Evolutionary conservation across 2,329 filamentous ascomycete genomes (phyloP).

Genomic region (Dendrostoma leiphaemia): DNA sequence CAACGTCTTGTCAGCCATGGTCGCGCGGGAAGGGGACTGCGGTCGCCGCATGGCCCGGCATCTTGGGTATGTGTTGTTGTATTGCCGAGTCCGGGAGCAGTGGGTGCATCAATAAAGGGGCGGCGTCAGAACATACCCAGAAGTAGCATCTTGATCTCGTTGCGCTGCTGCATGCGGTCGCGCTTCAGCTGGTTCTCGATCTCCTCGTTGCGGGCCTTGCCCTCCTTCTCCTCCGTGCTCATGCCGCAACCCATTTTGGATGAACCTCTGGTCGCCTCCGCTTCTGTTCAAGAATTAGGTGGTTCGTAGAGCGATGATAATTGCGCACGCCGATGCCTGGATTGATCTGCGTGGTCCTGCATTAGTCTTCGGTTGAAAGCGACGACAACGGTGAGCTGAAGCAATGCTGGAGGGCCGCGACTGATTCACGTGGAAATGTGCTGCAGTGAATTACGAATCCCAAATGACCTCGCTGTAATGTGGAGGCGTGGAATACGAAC

Average conservation of each 20-base stretch:
- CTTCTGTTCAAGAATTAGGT: not conserved
- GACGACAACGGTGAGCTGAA: not conserved
- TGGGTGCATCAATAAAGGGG: not conserved
- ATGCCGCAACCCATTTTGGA: slow-evolving; percentile 98
- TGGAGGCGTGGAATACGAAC: not conserved
- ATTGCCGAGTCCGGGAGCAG: no score
- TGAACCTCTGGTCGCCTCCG: slow-evolving; percentile 27
- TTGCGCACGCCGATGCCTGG: not conserved
- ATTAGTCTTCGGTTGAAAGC: not conserved
- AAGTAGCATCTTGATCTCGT: slow-evolving; percentile 99
- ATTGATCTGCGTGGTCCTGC: not conserved
- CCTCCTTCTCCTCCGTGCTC: slow-evolving; percentile 99
- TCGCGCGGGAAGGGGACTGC: not conserved
- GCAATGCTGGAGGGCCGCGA: not conserved
- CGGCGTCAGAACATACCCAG: slow-evolving; percentile 65
- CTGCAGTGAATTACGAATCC: not conserved
- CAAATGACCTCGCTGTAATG: not conserved
- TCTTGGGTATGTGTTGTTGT: not conserved
- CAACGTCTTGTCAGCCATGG: slow-evolving; percentile 23
- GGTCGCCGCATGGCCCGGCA: not conserved
- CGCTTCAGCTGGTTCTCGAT: slow-evolving; percentile 99
- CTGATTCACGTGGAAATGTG: not conserved
- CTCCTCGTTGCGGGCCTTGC: slow-evolving; percentile 99
- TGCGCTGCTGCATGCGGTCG: slow-evolving; percentile 97
- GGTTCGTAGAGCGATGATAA: not conserved